Evolutionary conservation across 495 filamentous ascomycete genomes (phyloP).

Genomic region (Friedmanniomyces endolithicus): DNA sequence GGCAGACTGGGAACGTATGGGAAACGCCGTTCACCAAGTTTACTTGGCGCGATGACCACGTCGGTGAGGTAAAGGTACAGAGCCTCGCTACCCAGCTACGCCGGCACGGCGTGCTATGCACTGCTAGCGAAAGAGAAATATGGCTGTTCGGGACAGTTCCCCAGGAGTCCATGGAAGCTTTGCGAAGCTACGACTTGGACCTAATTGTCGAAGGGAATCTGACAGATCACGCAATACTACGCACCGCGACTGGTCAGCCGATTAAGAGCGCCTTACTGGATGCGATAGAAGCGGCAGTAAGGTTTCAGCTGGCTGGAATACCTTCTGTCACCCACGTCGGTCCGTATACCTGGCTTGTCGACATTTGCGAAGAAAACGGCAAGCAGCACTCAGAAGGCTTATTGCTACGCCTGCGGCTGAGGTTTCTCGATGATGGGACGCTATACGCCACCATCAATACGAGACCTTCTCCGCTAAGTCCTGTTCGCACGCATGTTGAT

Average conservation of each 20-base stretch:
- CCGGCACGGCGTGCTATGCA: slow-evolving; percentile 2
- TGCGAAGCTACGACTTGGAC: neutral
- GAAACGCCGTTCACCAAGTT: neutral
- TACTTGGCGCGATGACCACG: neutral
- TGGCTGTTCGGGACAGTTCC: neutral
- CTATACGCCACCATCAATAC: neutral
- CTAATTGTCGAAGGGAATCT: neutral
- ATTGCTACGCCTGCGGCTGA: neutral
- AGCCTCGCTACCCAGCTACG: slow-evolving; percentile 1
- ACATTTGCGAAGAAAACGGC: neutral
- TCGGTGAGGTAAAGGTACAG: neutral
- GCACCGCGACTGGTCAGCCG: neutral
- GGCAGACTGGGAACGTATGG: slow-evolving; percentile 15
- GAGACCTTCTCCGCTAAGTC: neutral
- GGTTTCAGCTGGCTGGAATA: neutral
- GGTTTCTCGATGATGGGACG: neutral
- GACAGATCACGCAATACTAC: neutral
- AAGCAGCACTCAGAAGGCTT: neutral
- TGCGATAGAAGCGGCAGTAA: slow-evolving; percentile 6
- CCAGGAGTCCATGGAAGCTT: neutral
- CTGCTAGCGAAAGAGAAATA: neutral
- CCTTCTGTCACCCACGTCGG: neutral
- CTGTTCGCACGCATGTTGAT: too few relatives aligned
- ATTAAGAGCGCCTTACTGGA: slow-evolving; percentile 7
- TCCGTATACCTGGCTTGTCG: slow-evolving; percentile 4